Evolutionary conservation across 1,284 basidiomycete genomes (phyloP), one percentile per base, ranked within the genome.

Genomic region (Hymenochaete sp.): DNA sequence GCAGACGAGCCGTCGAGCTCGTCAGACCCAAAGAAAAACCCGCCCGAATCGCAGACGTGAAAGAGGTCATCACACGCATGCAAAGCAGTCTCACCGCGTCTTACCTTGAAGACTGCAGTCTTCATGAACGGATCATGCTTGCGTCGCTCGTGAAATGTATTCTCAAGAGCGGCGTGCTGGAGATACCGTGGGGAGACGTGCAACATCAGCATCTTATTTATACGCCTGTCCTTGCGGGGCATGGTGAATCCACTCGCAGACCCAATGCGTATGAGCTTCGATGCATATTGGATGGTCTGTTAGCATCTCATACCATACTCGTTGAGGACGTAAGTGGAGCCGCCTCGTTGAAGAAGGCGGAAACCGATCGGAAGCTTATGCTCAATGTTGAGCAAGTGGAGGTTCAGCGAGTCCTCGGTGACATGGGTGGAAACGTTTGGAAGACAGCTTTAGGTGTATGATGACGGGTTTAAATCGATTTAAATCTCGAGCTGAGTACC

Each of bases 61-160:
- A 75, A 53, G 75, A 79, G 32, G 89, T 98, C 13, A 83, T 95
- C 50, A 80, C 81, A 56, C 78, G 79, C 22, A 91, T 98, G 87
- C 90, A 93, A 56, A 90, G 88, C 53, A 92, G 85, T 49, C 92
- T 93, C 1, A 88, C 85, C 0, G 84, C 87, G 5, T 78, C 82
- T 14, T 95, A 84, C 57, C 65, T 97, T 14, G 73, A 76, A 35
- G 77, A 85, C 32, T 81, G 87, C 54, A 87, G 86, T 60, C 70
- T 91, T 47, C 89, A 93, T 58, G 89, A 95, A 59, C 80, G 87
- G 36, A 73, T 95, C 33, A 82, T 96, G 79, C 70, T 97, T n/a
- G 82, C 89, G 6, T 80, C 91, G 0, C 64, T 98, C 29, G 70
- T 96, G 16, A 83, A 85, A 53, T 92, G 88, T 57, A 73, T 91